Evolutionary conservation across 148 eudicot species (phyloP), one percentile per base, ranked within the genome.

Genomic region (Spergularia bocconei): DNA sequence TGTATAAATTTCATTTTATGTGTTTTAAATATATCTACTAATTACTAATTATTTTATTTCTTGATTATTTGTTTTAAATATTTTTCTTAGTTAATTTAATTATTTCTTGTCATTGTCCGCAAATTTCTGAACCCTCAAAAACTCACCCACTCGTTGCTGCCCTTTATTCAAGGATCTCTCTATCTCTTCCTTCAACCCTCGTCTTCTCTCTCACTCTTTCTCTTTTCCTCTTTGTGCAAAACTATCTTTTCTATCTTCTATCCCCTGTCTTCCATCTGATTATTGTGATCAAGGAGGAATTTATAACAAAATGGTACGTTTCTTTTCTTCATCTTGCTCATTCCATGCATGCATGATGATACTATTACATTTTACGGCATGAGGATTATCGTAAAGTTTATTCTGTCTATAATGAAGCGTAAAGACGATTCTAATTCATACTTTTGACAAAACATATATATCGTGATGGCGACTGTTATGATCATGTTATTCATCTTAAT

Each of bases 151-250:
- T 75, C 71, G 62, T 73, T 50, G 59, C 69, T 65, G 63, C 58
- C 90, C 87, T 69, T 63, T 79, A 76, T 75, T 79, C 81, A 71
- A 82, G 85, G 84, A 84, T 83, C 87, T 74, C 73, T 79, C 62
- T 38, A 33, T 51, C 25, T 73, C 65, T 60, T 54, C 14, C 12
- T 63, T 57, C 20, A 47, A 11, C 63, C 47, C 1, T 56, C 69
- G 20, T 58, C 57, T 60, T 61, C 59, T 67, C 67, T 17, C 70
- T 41, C 68, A 63, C 36, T 29, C 36, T 29, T 29, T 29, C 63
- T 72, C 73, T 36, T 52, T 77, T 60, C 78, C 44, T 69, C 72
- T 65, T 71, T 67, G 53, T 74, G 55, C 48, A 44, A 44, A 44
- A 6, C 9, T 41, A n/a, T 66, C 73, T 5, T 63, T 74, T 71